These are phyloP conservation scores for Helianthus tuberosus DNA, from an alignment of 129 eudicot species.

Conservation along the genomic window DNA sequence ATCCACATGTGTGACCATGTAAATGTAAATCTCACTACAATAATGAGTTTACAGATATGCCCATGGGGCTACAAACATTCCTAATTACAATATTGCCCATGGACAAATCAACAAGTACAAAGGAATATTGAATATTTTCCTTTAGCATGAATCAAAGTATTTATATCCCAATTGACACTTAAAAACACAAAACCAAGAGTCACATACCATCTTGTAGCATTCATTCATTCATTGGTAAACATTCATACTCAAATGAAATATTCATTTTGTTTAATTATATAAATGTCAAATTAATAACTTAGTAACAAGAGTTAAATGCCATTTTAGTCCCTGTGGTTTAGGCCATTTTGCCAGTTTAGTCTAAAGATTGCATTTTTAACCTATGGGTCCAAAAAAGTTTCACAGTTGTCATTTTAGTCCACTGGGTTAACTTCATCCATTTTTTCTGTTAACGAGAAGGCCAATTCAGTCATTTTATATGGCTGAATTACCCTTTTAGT, in stretches of 20 bases:
- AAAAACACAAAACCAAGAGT: slow-evolving; percentile 35
- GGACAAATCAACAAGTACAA: slow-evolving; percentile 35
- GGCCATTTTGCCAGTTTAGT: too few relatives aligned
- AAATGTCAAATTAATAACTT: too few relatives aligned
- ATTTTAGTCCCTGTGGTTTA: too few relatives aligned
- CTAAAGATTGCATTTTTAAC: too few relatives aligned
- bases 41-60: slow-evolving; percentile 9
- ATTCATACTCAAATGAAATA: neutral
- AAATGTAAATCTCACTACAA: slow-evolving; percentile 27
- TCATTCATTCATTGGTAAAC: slow-evolving; percentile 53
- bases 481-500: too few relatives aligned
- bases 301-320: too few relatives aligned
- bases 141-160: slow-evolving; percentile 39
- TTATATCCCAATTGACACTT: slow-evolving; percentile 40
- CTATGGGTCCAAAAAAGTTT: too few relatives aligned
- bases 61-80: slow-evolving; percentile 21
- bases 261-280: slow-evolving; percentile 1
- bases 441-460: too few relatives aligned
- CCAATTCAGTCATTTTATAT: too few relatives aligned
- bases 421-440: too few relatives aligned
- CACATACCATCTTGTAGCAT: slow-evolving; percentile 40
- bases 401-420: too few relatives aligned
- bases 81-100: slow-evolving; percentile 24
- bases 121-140: slow-evolving; percentile 45
- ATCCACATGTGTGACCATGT: slow-evolving; percentile 18